Evolutionary conservation across 176 grass and related monocot genomes (phyloP).

Genomic region (Triticum turgidum): DNA sequence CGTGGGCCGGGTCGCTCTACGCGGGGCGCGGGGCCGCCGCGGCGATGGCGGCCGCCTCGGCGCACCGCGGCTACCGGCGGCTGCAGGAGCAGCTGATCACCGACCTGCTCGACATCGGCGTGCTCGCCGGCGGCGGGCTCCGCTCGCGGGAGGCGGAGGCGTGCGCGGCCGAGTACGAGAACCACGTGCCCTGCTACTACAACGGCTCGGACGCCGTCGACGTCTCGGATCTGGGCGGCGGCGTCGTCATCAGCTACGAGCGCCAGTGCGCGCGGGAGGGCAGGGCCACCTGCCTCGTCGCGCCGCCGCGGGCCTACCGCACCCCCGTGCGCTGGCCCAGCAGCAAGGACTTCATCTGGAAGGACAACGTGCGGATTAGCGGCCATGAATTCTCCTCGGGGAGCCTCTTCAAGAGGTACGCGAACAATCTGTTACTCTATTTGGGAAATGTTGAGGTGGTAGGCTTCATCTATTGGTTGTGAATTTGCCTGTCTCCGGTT

Average conservation of each 20-base stretch:
- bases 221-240: slow-evolving; percentile 60
- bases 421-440: neutral
- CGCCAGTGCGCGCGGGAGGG: slow-evolving; percentile 60
- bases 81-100: slow-evolving; percentile 87
- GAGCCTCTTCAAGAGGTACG: slow-evolving; percentile 90
- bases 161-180: slow-evolving; percentile 66
- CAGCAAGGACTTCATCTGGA: slow-evolving; percentile 96
- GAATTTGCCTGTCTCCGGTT: slow-evolving; percentile 27
- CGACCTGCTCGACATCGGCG: slow-evolving; percentile 81
- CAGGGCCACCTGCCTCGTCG: slow-evolving; percentile 58
- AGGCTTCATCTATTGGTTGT: slow-evolving; percentile 16
- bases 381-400: slow-evolving; percentile 97
- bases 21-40: slow-evolving; percentile 16
- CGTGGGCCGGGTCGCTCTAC: slow-evolving; percentile 78
- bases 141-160: slow-evolving; percentile 67
- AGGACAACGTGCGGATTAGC: slow-evolving; percentile 95
- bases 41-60: slow-evolving; percentile 24
- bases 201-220: slow-evolving; percentile 80
- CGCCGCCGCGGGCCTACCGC: slow-evolving; percentile 73
- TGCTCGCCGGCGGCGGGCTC: slow-evolving; percentile 66
- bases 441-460: neutral
- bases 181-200: slow-evolving; percentile 91
- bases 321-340: slow-evolving; percentile 91
- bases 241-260: slow-evolving; percentile 60
- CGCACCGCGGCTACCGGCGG: slow-evolving; percentile 60